These are phyloP conservation scores for Botryosphaeria dothidea DNA, from an alignment of 2,329 filamentous ascomycete species.

Conservation along the genomic window DNA sequence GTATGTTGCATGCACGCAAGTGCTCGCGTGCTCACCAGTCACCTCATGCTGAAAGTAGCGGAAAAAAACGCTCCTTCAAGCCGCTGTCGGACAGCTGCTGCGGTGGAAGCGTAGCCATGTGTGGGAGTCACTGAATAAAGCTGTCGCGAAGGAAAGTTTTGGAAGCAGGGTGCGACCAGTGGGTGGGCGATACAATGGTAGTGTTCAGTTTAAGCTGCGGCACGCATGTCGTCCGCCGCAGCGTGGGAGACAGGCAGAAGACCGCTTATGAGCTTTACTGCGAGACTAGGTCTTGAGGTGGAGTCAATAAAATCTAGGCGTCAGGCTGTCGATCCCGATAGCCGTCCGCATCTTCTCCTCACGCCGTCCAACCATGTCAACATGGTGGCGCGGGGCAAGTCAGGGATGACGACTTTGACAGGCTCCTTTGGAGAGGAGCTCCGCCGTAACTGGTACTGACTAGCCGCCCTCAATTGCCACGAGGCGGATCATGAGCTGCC, in stretches of 20 bases:
- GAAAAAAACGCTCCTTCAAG: slow-evolving; percentile 79
- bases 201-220: background rate
- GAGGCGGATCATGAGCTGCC: background rate
- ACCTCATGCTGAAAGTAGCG: slow-evolving; percentile 78
- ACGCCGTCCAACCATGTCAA: slow-evolving; percentile 5
- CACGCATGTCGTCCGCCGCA: background rate
- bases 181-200: background rate
- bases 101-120: slow-evolving; percentile 12
- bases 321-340: slow-evolving; percentile 15
- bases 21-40: slow-evolving; percentile 53
- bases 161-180: background rate
- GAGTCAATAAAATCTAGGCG: slow-evolving; percentile 8
- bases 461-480: background rate
- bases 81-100: slow-evolving; percentile 23
- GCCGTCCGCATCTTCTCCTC: background rate
- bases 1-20: background rate
- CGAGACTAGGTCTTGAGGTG: background rate
- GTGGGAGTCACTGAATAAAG: background rate
- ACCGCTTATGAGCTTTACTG: background rate
- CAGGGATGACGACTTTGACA: slow-evolving; percentile 16
- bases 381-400: slow-evolving; percentile 7
- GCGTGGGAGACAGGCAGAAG: background rate
- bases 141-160: background rate
- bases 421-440: background rate
- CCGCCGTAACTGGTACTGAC: background rate